phyloP scores from a whole-genome alignment of 2,329 filamentous ascomycete species.

The Fusarium concolor region DNA sequence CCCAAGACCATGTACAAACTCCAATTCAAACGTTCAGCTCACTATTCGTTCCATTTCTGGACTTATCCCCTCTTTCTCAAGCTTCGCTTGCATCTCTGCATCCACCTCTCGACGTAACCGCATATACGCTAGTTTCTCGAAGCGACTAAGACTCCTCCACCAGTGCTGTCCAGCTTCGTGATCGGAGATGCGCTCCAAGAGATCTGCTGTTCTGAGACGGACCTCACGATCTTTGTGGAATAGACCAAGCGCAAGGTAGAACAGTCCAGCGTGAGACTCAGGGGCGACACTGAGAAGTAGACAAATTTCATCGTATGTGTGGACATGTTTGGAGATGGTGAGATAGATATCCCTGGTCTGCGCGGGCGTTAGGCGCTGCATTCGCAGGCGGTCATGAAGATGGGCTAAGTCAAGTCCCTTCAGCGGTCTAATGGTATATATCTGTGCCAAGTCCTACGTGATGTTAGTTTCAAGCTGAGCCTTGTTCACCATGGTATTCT shows the following conservation, averaged over 20 bases:
- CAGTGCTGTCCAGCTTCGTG: slow-evolving; percentile 95
- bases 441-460: slow-evolving; percentile 70
- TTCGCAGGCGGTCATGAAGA: slow-evolving; percentile 89
- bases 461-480: slow-evolving; percentile 21
- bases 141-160: slow-evolving; percentile 87
- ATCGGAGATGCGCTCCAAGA: slow-evolving; percentile 83
- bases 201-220: slow-evolving; percentile 78
- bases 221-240: slow-evolving; percentile 91
- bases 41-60: slow-evolving; percentile 60
- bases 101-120: slow-evolving; percentile 78
- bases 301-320: slow-evolving; percentile 86
- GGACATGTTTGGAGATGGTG: slow-evolving; percentile 78
- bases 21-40: slow-evolving; percentile 55
- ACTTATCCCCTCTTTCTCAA: slow-evolving; percentile 58
- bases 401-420: slow-evolving; percentile 90
- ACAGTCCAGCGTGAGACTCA: slow-evolving; percentile 87
- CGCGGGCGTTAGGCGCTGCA: slow-evolving; percentile 79
- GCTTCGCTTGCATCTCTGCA: slow-evolving; percentile 60
- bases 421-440: slow-evolving; percentile 74
- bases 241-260: slow-evolving; percentile 89
- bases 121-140: slow-evolving; percentile 87
- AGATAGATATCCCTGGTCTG: slow-evolving; percentile 89
- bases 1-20: slow-evolving; percentile 7
- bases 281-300: slow-evolving; percentile 85
- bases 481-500: slow-evolving; percentile 24